phyloP scores from a whole-genome alignment of 768 basidiomycete species.

The Cystofilobasidium capitatum region DNA sequence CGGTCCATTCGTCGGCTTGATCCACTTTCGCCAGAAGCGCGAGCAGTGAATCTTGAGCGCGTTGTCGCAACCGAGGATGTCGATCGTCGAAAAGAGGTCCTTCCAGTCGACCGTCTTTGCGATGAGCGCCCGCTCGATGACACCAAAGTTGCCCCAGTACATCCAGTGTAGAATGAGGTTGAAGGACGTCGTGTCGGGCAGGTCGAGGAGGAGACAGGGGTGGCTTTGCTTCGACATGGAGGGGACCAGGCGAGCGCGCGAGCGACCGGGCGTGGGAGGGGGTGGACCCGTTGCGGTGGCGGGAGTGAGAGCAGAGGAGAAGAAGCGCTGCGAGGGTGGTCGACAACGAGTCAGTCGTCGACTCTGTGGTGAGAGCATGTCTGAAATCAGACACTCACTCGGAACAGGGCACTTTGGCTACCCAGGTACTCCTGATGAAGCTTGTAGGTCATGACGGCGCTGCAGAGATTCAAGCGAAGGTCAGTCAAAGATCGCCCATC shows the following conservation, averaged over 20 bases:
- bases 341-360: too few species aligned
- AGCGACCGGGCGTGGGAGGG: not conserved
- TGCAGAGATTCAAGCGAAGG: too few species aligned
- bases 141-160: conserved; percentile 12
- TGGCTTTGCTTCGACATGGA: not conserved
- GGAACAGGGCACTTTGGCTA: not conserved
- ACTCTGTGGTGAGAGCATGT: too few species aligned
- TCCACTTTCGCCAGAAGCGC: conserved; percentile 8
- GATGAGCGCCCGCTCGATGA: conserved; percentile 6
- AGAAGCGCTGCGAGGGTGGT: not conserved
- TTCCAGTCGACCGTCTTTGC: not conserved
- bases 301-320: not conserved
- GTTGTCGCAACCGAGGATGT: conserved; percentile 17
- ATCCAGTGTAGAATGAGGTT: conserved; percentile 12
- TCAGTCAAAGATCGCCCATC: too few species aligned
- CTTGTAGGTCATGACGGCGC: conserved; percentile 7
- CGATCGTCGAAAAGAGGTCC: conserved; percentile 6
- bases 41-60: conserved; percentile 7
- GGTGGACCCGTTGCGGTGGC: not conserved
- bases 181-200: conserved; percentile 10
- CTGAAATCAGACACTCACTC: not conserved
- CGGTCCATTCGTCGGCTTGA: conserved; percentile 1
- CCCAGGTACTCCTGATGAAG: conserved; percentile 6
- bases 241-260: conserved; percentile 5
- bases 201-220: conserved; percentile 11